Conservation (phyloP, 1,284 basidiomycete genomes). For the Apiotrichum sp. region DNA sequence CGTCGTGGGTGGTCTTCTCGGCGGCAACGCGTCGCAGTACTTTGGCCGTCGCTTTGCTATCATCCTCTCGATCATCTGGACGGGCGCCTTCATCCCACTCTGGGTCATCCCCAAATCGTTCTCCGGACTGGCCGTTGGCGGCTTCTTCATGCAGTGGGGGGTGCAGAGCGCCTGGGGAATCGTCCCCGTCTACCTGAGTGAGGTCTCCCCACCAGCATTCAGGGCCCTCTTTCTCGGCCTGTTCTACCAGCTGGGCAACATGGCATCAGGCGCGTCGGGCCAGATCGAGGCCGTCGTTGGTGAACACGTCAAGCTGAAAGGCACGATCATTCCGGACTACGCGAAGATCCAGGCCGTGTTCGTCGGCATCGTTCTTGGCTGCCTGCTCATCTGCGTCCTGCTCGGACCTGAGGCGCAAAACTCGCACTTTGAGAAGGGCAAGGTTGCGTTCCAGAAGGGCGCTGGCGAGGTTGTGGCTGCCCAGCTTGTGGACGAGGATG, state of each 20-base stretch:
- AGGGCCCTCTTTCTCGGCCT: conserved; percentile 88
- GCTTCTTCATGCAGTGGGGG: conserved; percentile 67
- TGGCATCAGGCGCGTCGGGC: conserved; percentile 78
- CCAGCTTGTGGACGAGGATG: conserved; percentile 15
- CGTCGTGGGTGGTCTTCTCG: conserved; percentile 45
- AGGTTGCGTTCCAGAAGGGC: conserved; percentile 70
- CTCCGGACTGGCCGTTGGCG: conserved; percentile 36
- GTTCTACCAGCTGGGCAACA: conserved; percentile 67
- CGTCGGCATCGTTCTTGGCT: conserved; percentile 56
- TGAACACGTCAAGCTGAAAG: conserved; percentile 31
- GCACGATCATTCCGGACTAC: conserved; percentile 64
- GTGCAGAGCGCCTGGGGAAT: conserved; percentile 62
- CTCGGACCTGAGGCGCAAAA: conserved; percentile 56
- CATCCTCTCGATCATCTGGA: conserved; percentile 53
- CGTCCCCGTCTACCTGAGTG: conserved; percentile 58
- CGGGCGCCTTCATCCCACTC: conserved; percentile 52
- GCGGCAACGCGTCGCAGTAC: too few relatives aligned
- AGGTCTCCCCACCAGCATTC: conserved; percentile 78
- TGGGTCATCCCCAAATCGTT: conserved; percentile 69
- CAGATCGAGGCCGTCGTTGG: conserved; percentile 81
- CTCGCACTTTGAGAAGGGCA: conserved; percentile 73
- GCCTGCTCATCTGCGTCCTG: conserved; percentile 48
- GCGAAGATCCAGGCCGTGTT: conserved; percentile 80
- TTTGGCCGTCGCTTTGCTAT: conserved; percentile 67
- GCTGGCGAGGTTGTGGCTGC: conserved; percentile 52